Evolutionary conservation across 192 early-diverging fungal genomes (phyloP), one percentile per base, ranked within the genome.

Genomic region (Geranomyces variabilis): DNA sequence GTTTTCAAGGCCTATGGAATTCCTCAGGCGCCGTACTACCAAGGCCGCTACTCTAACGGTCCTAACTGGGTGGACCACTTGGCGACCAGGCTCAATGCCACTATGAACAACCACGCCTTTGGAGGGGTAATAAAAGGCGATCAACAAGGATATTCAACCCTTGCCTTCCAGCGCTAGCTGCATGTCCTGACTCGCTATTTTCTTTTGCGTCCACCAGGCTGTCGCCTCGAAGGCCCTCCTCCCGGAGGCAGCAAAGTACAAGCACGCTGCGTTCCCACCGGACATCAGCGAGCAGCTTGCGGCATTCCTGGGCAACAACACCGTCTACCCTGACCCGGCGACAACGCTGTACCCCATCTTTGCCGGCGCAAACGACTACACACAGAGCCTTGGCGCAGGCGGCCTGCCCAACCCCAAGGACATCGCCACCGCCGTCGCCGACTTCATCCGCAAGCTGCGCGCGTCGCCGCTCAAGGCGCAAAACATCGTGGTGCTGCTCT

Each of bases 11-110:
- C 73, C 17, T 51, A 36, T 29, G 70, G 55, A 13, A 36, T 62
- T 53, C 80, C 80, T 19, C 49, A 9, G 14, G 7, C 66, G 7
- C 69, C 64, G 28, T 80, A 80, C 76, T 70, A 34, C 31, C n/a
- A 75, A 15, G 76, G 76, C 21, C 76, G 80, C 31, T 81, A 79
- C 59, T 76, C 74, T 46, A 81, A 81, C 63, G 80, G 80, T 10
- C 76, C 67, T 10, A 63, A 73, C 43, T 80, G 69, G 66, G 59
- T 79, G 1, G 79, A 80, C 26, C 57, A 57, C 46, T 44, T 78
- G 24, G 45, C 72, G 53, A 55, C 67, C 30, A 24, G 17, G 26
- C 55, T 68, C 19, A 53, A 30, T 41, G 70, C 62, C 0, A 66
- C 33, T 26, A 31, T 31, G 26, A 14, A 34, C 66, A 68, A 68